Evolutionary conservation across 345 rosid genomes (phyloP), one percentile per base, ranked within the genome.

Genomic region (Excoecaria agallocha): DNA sequence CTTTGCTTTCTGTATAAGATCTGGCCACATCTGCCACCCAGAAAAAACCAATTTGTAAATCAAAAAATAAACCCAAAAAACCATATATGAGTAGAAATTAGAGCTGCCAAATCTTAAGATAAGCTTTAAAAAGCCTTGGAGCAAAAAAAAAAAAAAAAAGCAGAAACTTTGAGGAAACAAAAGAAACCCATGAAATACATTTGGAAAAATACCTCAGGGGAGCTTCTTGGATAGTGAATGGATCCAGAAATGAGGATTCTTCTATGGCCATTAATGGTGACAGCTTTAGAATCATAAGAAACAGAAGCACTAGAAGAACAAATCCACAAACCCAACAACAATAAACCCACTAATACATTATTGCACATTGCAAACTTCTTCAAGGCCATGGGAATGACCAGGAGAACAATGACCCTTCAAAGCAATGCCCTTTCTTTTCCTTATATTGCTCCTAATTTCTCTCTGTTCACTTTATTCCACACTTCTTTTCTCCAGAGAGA

Each of bases 211-310:
- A 90, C 98, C 98, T 95, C 96, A 74, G 99, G 98, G 5, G 99
- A 74, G 83, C 99, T 95, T 86, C 98, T 89, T 62, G 98, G 98
- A 77, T 94, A 94, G 79, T 94, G 98, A 84, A 94, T 94, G 87
- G 98, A 94, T 79, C 98, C 98, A 79, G 97, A 94, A 76, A 94
- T 81, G 63, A 94, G 98, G 80, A 94, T 93, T 85, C 92, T 92
- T 82, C 97, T 89, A 63, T 85, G 85, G 57, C 98, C 98, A 89
- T 91, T 89, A 80, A 92, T 91, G 76, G 86, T 80, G 78, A 94
- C 85, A 50, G 98, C 94, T 75, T 81, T 89, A 51, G 83, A 80
- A 74, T 94, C 98, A 81, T 94, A 92, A 17, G 97, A 89, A 55
- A 94, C 98, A 73, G 98, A 89, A 6, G 87, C 93, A 75, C 48